Conservation (phyloP, 352 stramenopile species). For the Phytophthora citrophthora region DNA sequence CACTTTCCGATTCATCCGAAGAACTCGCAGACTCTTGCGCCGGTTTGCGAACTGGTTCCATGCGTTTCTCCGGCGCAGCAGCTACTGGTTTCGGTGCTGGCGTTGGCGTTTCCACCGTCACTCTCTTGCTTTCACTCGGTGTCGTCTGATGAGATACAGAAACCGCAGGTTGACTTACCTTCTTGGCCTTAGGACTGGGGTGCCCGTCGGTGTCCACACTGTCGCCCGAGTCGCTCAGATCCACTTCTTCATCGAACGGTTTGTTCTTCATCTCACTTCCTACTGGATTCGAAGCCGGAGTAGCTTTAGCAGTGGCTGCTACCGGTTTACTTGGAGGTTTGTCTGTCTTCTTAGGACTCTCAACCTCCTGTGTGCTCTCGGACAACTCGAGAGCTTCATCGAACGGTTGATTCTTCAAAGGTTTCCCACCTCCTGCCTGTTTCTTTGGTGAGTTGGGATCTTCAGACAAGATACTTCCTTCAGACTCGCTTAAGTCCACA, state of each 20-base stretch:
- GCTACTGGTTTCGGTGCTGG: slow-evolving; percentile 34
- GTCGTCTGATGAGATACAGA: slow-evolving; percentile 15
- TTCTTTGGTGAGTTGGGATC: slow-evolving; percentile 71
- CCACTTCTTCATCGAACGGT: slow-evolving; percentile 88
- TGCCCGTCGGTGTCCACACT: slow-evolving; percentile 86
- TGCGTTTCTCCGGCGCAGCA: slow-evolving; percentile 35
- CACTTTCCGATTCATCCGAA: slow-evolving; percentile 68
- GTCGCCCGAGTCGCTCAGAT: slow-evolving; percentile 86
- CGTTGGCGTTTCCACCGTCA: slow-evolving; percentile 1
- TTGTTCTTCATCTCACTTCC: slow-evolving; percentile 80
- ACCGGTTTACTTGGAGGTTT: slow-evolving; percentile 14
- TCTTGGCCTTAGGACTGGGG: slow-evolving; percentile 55
- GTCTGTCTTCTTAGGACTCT: slow-evolving; percentile 59
- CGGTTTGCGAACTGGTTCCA: slow-evolving; percentile 53
- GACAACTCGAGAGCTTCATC: slow-evolving; percentile 87
- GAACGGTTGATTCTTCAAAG: slow-evolving; percentile 82
- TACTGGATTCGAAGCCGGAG: neutral
- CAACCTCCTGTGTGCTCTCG: slow-evolving; percentile 76
- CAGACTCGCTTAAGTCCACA: slow-evolving; percentile 88
- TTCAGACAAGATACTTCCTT: slow-evolving; percentile 59
- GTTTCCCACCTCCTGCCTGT: slow-evolving; percentile 12
- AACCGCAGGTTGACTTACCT: slow-evolving; percentile 14
- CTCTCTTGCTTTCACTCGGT: slow-evolving; percentile 23
- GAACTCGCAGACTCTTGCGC: slow-evolving; percentile 72
- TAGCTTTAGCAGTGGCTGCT: slow-evolving; percentile 3